Conservation (phyloP, 2,329 filamentous ascomycete species). For the Aspergillus fructus region DNA sequence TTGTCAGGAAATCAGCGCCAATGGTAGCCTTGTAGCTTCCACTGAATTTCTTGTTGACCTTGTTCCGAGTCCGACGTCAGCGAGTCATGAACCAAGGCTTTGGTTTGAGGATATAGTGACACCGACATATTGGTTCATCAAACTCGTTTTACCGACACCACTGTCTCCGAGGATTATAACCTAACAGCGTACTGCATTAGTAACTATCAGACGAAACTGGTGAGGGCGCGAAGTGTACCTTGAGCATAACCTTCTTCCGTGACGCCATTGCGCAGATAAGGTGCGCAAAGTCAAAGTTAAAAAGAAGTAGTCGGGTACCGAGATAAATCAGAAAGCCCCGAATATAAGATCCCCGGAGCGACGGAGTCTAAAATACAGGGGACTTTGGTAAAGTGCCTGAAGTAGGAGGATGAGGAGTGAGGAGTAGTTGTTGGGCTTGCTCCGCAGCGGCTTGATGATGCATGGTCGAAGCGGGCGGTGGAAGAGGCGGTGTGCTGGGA, state of each 20-base stretch:
- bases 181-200: constrained; percentile 48
- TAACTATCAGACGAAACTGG: constrained; percentile 1
- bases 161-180: constrained; percentile 99
- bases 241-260: constrained; percentile 86
- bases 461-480: constrained; percentile 31
- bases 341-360: not conserved
- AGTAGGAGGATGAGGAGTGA: constrained; percentile 6
- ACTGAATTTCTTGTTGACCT: constrained; percentile 99
- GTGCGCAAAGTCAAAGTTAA: not conserved
- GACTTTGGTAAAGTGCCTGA: not conserved
- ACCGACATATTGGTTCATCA: constrained; percentile 99
- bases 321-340: not conserved
- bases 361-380: not conserved
- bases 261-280: constrained; percentile 60
- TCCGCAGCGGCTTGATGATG: constrained; percentile 30
- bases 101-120: constrained; percentile 7
- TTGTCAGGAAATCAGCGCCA: constrained; percentile 96
- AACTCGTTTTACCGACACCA: constrained; percentile 97
- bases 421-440: constrained; percentile 12
- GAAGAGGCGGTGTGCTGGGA: constrained; percentile 29
- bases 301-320: not conserved
- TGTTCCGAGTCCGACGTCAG: constrained; percentile 9
- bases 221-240: constrained; percentile 55
- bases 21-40: constrained; percentile 99
- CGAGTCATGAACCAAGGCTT: constrained; percentile 12